phyloP scores from a whole-genome alignment of 371 early-diverging fungal genomes.

The Mortierella sp. region DNA sequence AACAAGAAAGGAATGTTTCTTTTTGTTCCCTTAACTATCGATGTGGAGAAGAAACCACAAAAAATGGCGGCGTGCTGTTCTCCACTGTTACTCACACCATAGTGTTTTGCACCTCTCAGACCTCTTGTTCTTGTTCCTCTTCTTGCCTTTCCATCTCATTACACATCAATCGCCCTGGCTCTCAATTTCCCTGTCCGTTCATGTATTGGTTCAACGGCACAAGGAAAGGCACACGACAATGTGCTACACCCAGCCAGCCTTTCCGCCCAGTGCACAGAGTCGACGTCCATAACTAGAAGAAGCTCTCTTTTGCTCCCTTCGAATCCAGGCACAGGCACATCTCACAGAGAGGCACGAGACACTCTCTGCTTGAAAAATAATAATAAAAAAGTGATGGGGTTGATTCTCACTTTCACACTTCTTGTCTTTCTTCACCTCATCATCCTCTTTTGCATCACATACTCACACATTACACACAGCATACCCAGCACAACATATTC shows the following conservation, averaged over 20 bases:
- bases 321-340: slow-evolving; percentile 2
- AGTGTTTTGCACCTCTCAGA: too few relatives aligned
- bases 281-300: background rate
- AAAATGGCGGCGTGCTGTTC: too few relatives aligned
- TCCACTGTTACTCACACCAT: too few relatives aligned
- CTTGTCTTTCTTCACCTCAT: background rate
- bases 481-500: background rate
- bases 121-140: too few relatives aligned
- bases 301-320: background rate
- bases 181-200: too few relatives aligned
- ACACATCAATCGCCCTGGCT: too few relatives aligned
- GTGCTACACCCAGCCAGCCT: too few relatives aligned
- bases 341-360: background rate
- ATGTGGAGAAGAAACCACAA: too few relatives aligned
- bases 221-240: slow-evolving; percentile 3
- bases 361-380: background rate
- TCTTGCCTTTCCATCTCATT: too few relatives aligned
- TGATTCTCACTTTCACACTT: background rate
- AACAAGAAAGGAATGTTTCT: too few relatives aligned
- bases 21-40: too few relatives aligned
- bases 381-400: slow-evolving; percentile 9
- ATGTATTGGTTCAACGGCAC: background rate
- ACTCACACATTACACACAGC: background rate
- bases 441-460: slow-evolving; percentile 6
- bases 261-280: background rate